Evolutionary conservation across 2,329 filamentous ascomycete genomes (phyloP).

Genomic region (Ophiosphaerella herpotricha): DNA sequence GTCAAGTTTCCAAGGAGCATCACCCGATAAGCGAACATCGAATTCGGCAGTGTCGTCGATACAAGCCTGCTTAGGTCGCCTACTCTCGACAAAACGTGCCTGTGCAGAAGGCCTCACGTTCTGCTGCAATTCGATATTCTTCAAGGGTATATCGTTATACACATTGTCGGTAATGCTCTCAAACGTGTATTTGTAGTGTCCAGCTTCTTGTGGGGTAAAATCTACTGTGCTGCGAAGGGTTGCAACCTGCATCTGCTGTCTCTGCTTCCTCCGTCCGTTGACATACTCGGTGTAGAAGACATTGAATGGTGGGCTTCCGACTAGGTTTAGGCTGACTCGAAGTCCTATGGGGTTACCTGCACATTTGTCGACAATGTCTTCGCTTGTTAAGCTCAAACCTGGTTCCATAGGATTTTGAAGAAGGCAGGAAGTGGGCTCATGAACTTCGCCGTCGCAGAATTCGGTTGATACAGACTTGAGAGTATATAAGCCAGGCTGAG

Average conservation of each 20-base stretch:
- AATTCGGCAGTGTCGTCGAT: conserved; percentile 80
- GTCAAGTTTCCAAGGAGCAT: conserved; percentile 85
- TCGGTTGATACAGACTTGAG: conserved; percentile 78
- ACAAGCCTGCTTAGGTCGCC: conserved; percentile 69
- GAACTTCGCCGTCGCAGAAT: conserved; percentile 82
- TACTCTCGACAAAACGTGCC: conserved; percentile 67
- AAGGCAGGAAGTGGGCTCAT: conserved; percentile 92
- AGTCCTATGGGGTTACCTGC: conserved; percentile 92
- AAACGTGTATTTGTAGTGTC: conserved; percentile 86
- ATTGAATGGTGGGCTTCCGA: conserved; percentile 90
- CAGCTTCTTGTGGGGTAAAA: conserved; percentile 78
- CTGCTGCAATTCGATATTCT: conserved; percentile 74
- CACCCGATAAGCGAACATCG: conserved; percentile 75
- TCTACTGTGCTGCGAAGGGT: conserved; percentile 83
- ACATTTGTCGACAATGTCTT: conserved; percentile 92
- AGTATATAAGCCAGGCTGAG: conserved; percentile 82
- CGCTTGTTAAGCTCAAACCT: conserved; percentile 70
- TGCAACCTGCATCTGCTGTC: conserved; percentile 58
- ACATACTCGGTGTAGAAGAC: conserved; percentile 76
- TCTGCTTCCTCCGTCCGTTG: conserved; percentile 58
- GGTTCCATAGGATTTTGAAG: conserved; percentile 91
- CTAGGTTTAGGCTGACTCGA: conserved; percentile 83
- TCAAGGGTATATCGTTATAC: conserved; percentile 62
- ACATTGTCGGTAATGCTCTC: conserved; percentile 79
- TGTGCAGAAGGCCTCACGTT: conserved; percentile 91